Evolutionary conservation across 306 rosid genomes (phyloP).

Genomic region (Begonia fuchsioides): DNA sequence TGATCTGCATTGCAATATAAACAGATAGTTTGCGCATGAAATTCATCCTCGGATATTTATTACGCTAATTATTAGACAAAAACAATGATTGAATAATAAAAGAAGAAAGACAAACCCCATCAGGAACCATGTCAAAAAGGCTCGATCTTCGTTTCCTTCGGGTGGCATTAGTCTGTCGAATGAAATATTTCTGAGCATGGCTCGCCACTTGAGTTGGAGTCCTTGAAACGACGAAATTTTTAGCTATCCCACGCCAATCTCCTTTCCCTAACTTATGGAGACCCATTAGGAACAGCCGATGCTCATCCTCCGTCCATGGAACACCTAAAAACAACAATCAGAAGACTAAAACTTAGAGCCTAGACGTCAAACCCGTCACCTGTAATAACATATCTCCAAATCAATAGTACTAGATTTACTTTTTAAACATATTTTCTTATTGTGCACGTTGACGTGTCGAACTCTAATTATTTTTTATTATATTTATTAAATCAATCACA

Average conservation of each 20-base stretch:
- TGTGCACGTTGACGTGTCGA: no score
- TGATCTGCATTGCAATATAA: constrained; percentile 33
- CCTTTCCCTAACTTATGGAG: not conserved
- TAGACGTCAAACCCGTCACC: not conserved
- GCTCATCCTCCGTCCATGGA: constrained; percentile 1
- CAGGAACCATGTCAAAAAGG: not conserved
- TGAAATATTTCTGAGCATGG: not conserved
- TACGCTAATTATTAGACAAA: no score
- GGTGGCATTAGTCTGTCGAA: not conserved
- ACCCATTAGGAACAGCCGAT: not conserved
- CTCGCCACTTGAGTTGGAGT: not conserved
- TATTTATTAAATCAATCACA: no score
- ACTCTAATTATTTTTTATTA: no score
- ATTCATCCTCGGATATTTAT: no score
- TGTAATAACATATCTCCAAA: no score
- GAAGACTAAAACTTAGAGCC: not conserved
- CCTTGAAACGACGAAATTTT: not conserved
- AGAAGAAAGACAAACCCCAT: not conserved
- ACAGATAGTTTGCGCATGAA: not conserved
- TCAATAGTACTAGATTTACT: no score
- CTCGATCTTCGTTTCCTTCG: not conserved
- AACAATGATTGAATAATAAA: no score
- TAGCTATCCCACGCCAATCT: not conserved
- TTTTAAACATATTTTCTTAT: no score
- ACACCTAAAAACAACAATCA: not conserved